Evolutionary conservation across 805 yeast species (phyloP).

Genomic region (Pichia scutulata): DNA sequence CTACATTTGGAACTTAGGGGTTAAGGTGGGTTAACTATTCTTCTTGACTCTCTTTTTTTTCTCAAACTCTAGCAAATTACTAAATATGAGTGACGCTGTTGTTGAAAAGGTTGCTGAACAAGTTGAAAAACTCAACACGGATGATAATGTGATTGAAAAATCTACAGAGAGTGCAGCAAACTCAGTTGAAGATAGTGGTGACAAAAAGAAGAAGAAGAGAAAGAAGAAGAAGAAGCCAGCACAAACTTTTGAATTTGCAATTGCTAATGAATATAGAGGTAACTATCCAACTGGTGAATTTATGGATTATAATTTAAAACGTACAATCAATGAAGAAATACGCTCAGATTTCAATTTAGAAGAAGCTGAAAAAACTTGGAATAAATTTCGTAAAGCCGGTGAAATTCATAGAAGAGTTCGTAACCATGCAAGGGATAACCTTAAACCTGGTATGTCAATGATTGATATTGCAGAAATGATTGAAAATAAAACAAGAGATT

Average conservation of each 20-base stretch:
- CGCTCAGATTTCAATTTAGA: conserved; percentile 4
- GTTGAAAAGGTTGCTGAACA: conserved; percentile 2
- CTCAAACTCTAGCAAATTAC: neutral
- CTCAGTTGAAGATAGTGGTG: conserved; percentile 19
- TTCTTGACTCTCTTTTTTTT: neutral
- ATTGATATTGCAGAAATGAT: conserved; percentile 83
- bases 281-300: conserved; percentile 84
- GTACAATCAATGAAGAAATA: conserved; percentile 83
- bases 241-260: conserved; percentile 38
- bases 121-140: conserved; percentile 1
- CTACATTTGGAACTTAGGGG: neutral
- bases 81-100: neutral
- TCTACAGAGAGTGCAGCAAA: neutral
- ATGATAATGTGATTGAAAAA: neutral
- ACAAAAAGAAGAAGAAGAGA: conserved; percentile 45
- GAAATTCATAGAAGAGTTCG: conserved; percentile 93
- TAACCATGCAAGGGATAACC: conserved; percentile 59
- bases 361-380: conserved; percentile 43
- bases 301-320: conserved; percentile 64
- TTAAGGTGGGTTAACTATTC: neutral
- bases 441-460: conserved; percentile 90
- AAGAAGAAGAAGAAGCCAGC: conserved; percentile 49
- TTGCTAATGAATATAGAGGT: conserved; percentile 59
- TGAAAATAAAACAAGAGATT: conserved; percentile 75
- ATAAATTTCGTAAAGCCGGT: conserved; percentile 91